Conservation (phyloP, 257 asterid species). For the Solanum piurae region DNA sequence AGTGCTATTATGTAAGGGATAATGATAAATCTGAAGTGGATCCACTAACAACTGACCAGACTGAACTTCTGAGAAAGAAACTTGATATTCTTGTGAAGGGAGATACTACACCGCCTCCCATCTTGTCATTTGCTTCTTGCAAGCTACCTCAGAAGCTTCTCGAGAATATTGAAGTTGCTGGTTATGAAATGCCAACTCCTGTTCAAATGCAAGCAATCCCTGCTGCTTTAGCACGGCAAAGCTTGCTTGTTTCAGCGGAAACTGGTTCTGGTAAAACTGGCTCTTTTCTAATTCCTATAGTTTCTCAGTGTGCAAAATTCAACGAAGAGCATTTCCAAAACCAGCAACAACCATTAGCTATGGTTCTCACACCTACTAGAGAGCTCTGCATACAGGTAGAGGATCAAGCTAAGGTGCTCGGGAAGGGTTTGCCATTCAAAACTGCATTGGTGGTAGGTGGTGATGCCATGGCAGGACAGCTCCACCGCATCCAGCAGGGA, state of each 20-base stretch:
- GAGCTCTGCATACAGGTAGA: slow-evolving; percentile 92
- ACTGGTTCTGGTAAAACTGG: slow-evolving; percentile 94
- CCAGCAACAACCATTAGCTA: slow-evolving; percentile 55
- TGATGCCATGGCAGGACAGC: slow-evolving; percentile 82
- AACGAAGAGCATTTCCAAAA: slow-evolving; percentile 10
- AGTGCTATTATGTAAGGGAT: slow-evolving; percentile 69
- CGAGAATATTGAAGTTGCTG: slow-evolving; percentile 61
- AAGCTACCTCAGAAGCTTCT: slow-evolving; percentile 66
- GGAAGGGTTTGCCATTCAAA: slow-evolving; percentile 85
- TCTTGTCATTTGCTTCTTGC: slow-evolving; percentile 66
- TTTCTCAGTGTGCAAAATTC: slow-evolving; percentile 42
- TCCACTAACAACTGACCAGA: slow-evolving; percentile 23
- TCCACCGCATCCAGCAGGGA: slow-evolving; percentile 71
- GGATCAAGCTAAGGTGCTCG: slow-evolving; percentile 83
- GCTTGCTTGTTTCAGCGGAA: slow-evolving; percentile 82
- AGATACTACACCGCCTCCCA: slow-evolving; percentile 38
- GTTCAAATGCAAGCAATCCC: slow-evolving; percentile 98
- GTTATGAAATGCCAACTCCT: slow-evolving; percentile 89
- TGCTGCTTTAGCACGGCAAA: slow-evolving; percentile 53
- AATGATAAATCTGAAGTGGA: slow-evolving; percentile 12
- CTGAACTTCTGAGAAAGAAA: slow-evolving; percentile 39
- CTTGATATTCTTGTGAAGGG: slow-evolving; percentile 64
- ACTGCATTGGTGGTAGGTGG: slow-evolving; percentile 94
- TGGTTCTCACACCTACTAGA: slow-evolving; percentile 84
- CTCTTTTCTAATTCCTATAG: slow-evolving; percentile 68